Percentiles rank a stretch among this genome's conserved stretches.
phyloP scores from a whole-genome alignment of 192 early-diverging fungal genomes.

The Coemansia sp. region DNA sequence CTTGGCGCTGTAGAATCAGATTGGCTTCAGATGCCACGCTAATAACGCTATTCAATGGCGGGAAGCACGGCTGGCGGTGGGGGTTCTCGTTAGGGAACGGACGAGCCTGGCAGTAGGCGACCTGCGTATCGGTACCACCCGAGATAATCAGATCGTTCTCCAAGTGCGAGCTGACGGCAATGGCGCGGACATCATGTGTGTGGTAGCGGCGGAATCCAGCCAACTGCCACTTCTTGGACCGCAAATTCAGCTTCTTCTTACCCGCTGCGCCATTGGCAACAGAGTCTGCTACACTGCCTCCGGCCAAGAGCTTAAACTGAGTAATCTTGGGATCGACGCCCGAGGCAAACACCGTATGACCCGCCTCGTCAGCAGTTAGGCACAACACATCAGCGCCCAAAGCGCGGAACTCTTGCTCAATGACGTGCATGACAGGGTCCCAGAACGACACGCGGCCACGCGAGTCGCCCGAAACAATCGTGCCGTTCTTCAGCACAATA shows the following conservation, averaged over 20 bases:
- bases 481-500: slow-evolving; percentile 62
- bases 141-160: slow-evolving; percentile 73
- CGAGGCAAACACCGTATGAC: slow-evolving; percentile 76
- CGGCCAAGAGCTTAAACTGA: slow-evolving; percentile 58
- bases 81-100: slow-evolving; percentile 65
- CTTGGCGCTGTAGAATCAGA: slow-evolving; percentile 63
- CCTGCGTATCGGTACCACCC: slow-evolving; percentile 81
- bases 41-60: slow-evolving; percentile 58
- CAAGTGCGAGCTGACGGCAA: slow-evolving; percentile 74
- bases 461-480: slow-evolving; percentile 89
- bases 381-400: slow-evolving; percentile 91
- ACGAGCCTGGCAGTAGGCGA: slow-evolving; percentile 60
- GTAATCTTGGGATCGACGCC: slow-evolving; percentile 90
- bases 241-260: neutral
- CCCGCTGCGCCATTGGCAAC: neutral
- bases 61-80: slow-evolving; percentile 63
- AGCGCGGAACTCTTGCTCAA: slow-evolving; percentile 68
- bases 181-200: slow-evolving; percentile 89
- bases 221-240: slow-evolving; percentile 67
- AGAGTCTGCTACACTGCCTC: slow-evolving; percentile 21
- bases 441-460: slow-evolving; percentile 90
- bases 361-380: slow-evolving; percentile 63
- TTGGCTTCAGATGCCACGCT: slow-evolving; percentile 63
- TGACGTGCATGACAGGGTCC: slow-evolving; percentile 68
- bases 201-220: slow-evolving; percentile 89